Base-by-base conservation (phyloP, 768 basidiomycete genomes). In the Lenzites betulinus region DNA sequence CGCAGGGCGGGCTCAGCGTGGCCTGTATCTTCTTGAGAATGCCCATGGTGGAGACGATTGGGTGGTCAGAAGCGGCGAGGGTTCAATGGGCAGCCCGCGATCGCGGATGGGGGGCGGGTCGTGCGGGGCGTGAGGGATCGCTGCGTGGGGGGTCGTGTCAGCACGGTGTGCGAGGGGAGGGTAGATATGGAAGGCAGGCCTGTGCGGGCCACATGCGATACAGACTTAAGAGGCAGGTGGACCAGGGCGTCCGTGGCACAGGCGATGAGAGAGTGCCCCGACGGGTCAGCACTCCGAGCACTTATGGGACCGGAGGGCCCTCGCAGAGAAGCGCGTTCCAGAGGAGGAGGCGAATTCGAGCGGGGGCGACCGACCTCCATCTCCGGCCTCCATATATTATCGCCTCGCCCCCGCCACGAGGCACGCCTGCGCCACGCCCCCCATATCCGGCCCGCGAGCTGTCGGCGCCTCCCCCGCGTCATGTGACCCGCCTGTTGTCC, bases 271-370 rank as follows among this genome's bases (percentile, higher is more conserved):
- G 58, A 59, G 50, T 42, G 49, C 53, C 59, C 62, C 62, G 58
- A 33, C 63, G 52, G 53, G 55, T 52, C 51, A 58, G 64, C 64
- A 63, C 63, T 62, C 58, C 50, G 63, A 59, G 61, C 58, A 68
- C 65, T 64, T 64, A 64, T 62, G 60, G n/a, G 65, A 65, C 66
- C 65, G 64, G 65, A 62, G 65, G 62, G 44, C 64, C 60, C 63
- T 56, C 62, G 51, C 60, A 57, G 62, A 59, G 63, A 51, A 64
- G 65, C 62, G 62, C 60, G 51, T 47, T 36, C 58, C 62, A 54
- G 59, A 33, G 52, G 51, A 47, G 55, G 59, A 56, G 51, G 60
- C 60, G 60, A 51, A 48, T 50, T 49, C 25, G 60, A 35, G 33
- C 46, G 55, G 30, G 54, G 51, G 46, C 55, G 59, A 25, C 20